A percentile compares a stretch with the other conserved stretches of the same genome.
Evolutionary conservation across 345 rosid genomes (phyloP).

Genomic region (Cardamine resedifolia): DNA sequence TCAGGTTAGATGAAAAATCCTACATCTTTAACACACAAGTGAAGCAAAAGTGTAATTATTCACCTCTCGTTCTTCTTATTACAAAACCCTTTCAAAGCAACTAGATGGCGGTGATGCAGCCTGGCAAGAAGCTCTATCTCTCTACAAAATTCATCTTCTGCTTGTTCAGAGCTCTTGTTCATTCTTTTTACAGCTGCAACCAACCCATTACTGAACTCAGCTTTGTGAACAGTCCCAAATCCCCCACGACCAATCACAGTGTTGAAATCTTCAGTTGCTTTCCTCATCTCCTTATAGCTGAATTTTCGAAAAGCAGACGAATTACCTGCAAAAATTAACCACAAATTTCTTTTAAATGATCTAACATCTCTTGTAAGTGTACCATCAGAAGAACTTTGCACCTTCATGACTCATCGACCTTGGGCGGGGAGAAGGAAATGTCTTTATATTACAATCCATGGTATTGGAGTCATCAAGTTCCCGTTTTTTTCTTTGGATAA

Average conservation of each 20-base stretch:
- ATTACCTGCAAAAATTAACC: constrained; percentile 48
- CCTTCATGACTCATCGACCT: constrained; percentile 70
- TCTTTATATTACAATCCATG: constrained; percentile 48
- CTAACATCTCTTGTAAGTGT: constrained; percentile 6
- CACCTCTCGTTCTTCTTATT: constrained; percentile 72
- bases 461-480: constrained; percentile 59
- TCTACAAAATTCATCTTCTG: constrained; percentile 77
- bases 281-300: constrained; percentile 79
- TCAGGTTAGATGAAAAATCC: constrained; percentile 18
- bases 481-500: constrained; percentile 63
- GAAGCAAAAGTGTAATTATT: not conserved
- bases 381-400: constrained; percentile 28
- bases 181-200: constrained; percentile 73
- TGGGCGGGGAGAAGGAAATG: constrained; percentile 47
- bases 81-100: constrained; percentile 90
- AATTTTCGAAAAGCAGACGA: constrained; percentile 64
- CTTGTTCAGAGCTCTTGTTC: constrained; percentile 80
- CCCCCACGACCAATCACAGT: constrained; percentile 82
- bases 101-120: constrained; percentile 95
- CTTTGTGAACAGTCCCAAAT: constrained; percentile 86
- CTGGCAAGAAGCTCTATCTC: constrained; percentile 96
- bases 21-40: not conserved
- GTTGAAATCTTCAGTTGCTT: constrained; percentile 73
- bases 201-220: constrained; percentile 68
- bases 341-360: not conserved